Conservation (phyloP, 2,329 filamentous ascomycete species). For the Chaetothyriales sp. region DNA sequence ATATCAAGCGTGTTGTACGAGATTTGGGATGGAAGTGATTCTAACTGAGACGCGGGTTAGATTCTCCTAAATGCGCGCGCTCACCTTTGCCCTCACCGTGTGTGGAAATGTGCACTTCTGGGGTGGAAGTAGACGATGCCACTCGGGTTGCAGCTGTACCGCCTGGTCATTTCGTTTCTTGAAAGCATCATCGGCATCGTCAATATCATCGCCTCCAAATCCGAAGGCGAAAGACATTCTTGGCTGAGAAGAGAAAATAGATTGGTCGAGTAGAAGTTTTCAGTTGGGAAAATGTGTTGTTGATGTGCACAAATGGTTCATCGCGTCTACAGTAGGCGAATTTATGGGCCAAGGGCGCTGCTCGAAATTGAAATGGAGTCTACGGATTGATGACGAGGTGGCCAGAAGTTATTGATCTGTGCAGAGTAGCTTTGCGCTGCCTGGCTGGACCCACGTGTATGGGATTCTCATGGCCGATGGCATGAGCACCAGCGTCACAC, state of each 20-base stretch:
- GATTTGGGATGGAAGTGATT: conserved; percentile 46
- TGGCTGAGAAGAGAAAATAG: background rate
- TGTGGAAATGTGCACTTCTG: background rate
- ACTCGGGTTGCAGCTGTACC: background rate
- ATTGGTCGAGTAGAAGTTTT: background rate
- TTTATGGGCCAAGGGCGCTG: too few relatives aligned
- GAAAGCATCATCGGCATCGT: conserved; percentile 28
- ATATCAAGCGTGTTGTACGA: conserved; percentile 42
- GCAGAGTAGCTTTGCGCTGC: too few relatives aligned
- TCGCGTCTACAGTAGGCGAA: too few relatives aligned
- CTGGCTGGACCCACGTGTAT: too few relatives aligned
- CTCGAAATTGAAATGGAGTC: too few relatives aligned
- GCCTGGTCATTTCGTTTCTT: conserved; percentile 2
- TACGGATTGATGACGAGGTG: too few relatives aligned
- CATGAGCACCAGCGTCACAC: too few relatives aligned
- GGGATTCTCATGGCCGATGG: too few relatives aligned
- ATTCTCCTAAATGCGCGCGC: background rate
- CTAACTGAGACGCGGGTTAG: conserved; percentile 3
- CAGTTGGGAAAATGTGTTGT: background rate
- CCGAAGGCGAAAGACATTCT: conserved; percentile 39
- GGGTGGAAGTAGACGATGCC: background rate
- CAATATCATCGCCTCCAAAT: conserved; percentile 47
- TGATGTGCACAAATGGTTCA: background rate
- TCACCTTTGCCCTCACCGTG: background rate
- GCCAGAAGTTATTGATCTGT: too few relatives aligned